These are phyloP conservation scores for Aspergillus caelatus DNA, from an alignment of 2,329 filamentous ascomycete genomes.

Conservation along the genomic window DNA sequence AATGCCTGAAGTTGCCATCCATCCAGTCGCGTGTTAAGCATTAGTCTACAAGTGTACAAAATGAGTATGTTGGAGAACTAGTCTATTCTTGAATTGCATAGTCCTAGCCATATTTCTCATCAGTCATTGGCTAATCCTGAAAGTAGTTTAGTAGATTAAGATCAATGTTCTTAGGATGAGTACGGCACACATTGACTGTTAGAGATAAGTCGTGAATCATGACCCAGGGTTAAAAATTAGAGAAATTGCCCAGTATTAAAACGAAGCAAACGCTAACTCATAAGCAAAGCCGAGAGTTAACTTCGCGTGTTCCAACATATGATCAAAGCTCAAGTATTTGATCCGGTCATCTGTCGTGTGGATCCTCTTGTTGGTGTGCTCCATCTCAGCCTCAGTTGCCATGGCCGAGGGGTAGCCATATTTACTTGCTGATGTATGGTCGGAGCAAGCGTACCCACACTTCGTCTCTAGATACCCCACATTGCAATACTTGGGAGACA, in stretches of 20 bases:
- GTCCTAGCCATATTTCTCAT: not conserved
- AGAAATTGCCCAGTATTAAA: slow-evolving; percentile 41
- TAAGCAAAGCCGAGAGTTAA: slow-evolving; percentile 82
- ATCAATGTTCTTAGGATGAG: not conserved
- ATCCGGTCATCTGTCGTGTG: slow-evolving; percentile 74
- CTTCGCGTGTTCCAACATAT: slow-evolving; percentile 88
- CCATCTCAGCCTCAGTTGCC: slow-evolving; percentile 64
- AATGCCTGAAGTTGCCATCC: not conserved
- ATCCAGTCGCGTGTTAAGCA: not conserved
- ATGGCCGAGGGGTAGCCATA: slow-evolving; percentile 68
- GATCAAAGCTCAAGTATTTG: slow-evolving; percentile 75
- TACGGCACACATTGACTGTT: not conserved
- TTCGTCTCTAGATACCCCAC: slow-evolving; percentile 87
- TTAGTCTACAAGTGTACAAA: not conserved
- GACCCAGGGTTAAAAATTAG: not conserved
- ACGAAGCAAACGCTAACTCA: slow-evolving; percentile 78
- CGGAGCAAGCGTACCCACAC: slow-evolving; percentile 83
- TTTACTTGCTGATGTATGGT: slow-evolving; percentile 68
- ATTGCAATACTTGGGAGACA: slow-evolving; percentile 70
- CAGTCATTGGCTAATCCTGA: not conserved
- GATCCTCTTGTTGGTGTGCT: slow-evolving; percentile 68
- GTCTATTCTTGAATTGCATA: not conserved
- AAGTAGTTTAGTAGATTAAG: not conserved
- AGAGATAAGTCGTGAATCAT: not conserved
- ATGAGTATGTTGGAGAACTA: not conserved